Conservation (phyloP, 352 stramenopile genomes). For the Pythium aquatile region DNA sequence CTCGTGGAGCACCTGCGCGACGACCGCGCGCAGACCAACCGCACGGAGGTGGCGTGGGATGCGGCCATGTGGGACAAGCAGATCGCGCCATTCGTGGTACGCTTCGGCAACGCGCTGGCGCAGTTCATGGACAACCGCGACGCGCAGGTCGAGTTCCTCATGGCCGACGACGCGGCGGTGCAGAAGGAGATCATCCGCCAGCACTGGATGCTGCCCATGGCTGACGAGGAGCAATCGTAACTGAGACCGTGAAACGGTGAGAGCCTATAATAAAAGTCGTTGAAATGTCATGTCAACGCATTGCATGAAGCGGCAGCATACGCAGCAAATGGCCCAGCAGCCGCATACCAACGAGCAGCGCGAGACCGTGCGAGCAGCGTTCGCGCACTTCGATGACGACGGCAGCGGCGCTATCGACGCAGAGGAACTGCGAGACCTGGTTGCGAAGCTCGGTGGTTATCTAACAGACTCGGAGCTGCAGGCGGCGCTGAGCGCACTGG, state of each 20-base stretch:
- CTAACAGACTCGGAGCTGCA: constrained; percentile 45
- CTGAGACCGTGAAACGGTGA: constrained; percentile 3
- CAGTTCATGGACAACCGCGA: constrained; percentile 69
- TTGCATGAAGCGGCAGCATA: background rate
- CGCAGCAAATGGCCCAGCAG: background rate
- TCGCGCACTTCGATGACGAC: constrained; percentile 61
- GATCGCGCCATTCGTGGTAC: constrained; percentile 64
- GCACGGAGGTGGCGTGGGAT: constrained; percentile 71
- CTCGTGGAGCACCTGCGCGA: constrained; percentile 76
- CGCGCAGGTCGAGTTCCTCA: constrained; percentile 49
- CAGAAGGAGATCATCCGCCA: constrained; percentile 75
- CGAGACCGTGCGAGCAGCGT: constrained; percentile 54
- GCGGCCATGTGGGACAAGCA: constrained; percentile 59
- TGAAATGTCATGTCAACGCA: background rate
- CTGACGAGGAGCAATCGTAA: background rate
- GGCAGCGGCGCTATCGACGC: constrained; percentile 52
- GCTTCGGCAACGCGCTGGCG: constrained; percentile 67
- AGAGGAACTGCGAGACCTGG: constrained; percentile 42
- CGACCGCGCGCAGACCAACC: constrained; percentile 56
- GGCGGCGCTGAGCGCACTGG: constrained; percentile 31
- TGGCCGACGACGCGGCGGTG: constrained; percentile 37
- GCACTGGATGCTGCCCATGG: constrained; percentile 47
- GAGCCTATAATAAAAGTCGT: background rate
- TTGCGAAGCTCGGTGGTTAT: constrained; percentile 56
- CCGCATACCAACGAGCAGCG: constrained; percentile 36